Evolutionary conservation across 2,329 filamentous ascomycete species (phyloP).

Genomic region (Meredithiella fracta): DNA sequence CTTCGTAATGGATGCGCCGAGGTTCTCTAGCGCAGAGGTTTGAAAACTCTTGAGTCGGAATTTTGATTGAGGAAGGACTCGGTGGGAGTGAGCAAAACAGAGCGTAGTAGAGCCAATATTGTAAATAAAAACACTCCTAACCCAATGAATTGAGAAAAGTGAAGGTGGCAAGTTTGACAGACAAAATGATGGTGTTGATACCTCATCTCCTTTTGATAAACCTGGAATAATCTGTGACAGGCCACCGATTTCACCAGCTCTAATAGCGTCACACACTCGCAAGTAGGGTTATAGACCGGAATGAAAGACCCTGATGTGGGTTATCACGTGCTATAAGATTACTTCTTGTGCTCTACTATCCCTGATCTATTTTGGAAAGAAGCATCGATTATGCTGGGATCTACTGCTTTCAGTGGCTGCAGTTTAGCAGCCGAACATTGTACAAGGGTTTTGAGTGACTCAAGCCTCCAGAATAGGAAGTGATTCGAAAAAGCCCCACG

Average conservation of each 20-base stretch:
- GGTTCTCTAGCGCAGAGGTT: too few species aligned
- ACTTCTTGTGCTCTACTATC: background rate
- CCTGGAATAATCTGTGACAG: background rate
- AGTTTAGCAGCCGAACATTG: background rate
- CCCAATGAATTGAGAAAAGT: too few species aligned
- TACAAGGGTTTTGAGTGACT: constrained; percentile 6
- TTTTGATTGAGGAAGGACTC: too few species aligned
- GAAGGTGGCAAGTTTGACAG: too few species aligned
- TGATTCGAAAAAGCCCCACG: background rate
- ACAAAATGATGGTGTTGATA: too few species aligned
- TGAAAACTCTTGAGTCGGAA: too few species aligned
- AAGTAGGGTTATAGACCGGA: background rate
- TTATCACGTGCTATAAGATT: background rate
- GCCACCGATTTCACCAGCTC: background rate
- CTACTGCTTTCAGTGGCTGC: background rate
- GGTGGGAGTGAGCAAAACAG: too few species aligned
- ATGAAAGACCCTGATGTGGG: background rate
- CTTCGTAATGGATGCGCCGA: too few species aligned
- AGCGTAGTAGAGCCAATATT: too few species aligned
- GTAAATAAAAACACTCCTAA: too few species aligned
- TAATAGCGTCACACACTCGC: background rate
- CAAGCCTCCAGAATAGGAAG: constrained; percentile 1
- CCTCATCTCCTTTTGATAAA: background rate
- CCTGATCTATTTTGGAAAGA: background rate
- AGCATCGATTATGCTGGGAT: background rate